phyloP scores from a whole-genome alignment of 1,284 basidiomycete genomes.

The Cystobasidium pallidum region DNA sequence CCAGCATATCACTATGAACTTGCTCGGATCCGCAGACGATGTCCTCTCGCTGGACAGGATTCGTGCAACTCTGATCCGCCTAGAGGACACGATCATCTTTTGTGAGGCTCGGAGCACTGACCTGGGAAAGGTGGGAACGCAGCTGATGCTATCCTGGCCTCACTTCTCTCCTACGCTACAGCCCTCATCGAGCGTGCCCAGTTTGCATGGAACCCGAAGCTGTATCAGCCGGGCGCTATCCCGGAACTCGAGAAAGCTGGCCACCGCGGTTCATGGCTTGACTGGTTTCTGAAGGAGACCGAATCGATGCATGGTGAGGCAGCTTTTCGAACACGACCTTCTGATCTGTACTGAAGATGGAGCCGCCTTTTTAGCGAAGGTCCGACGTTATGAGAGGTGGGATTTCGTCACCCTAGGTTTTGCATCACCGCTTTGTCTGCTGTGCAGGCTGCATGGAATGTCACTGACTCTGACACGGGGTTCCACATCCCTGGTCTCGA shows the following conservation, averaged over 20 bases:
- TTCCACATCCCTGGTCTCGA: no score
- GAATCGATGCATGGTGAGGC: slow-evolving; percentile 87
- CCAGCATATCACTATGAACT: slow-evolving; percentile 22
- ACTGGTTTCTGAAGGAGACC: slow-evolving; percentile 95
- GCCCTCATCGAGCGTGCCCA: slow-evolving; percentile 94
- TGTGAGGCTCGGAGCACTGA: slow-evolving; percentile 54
- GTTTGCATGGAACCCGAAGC: slow-evolving; percentile 89
- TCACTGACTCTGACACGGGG: no score
- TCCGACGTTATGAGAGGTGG: slow-evolving; percentile 85
- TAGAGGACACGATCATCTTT: slow-evolving; percentile 99
- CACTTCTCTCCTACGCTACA: slow-evolving; percentile 47
- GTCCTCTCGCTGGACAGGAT: slow-evolving; percentile 60
- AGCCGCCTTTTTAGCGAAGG: slow-evolving; percentile 69
- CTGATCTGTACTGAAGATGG: no score
- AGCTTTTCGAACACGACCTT: neutral
- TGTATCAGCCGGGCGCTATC: slow-evolving; percentile 71
- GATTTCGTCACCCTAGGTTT: no score
- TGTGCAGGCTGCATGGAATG: no score
- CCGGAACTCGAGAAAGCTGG: slow-evolving; percentile 68
- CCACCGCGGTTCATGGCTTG: slow-evolving; percentile 85
- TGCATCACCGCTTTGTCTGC: no score
- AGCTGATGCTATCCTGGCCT: no score
- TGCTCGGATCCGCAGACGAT: slow-evolving; percentile 21
- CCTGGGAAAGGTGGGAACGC: no score
- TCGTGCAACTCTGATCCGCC: slow-evolving; percentile 78